Evolutionary conservation across 805 yeast species (phyloP), one percentile per base, ranked within the genome.

Genomic region (Candida wancherniae): DNA sequence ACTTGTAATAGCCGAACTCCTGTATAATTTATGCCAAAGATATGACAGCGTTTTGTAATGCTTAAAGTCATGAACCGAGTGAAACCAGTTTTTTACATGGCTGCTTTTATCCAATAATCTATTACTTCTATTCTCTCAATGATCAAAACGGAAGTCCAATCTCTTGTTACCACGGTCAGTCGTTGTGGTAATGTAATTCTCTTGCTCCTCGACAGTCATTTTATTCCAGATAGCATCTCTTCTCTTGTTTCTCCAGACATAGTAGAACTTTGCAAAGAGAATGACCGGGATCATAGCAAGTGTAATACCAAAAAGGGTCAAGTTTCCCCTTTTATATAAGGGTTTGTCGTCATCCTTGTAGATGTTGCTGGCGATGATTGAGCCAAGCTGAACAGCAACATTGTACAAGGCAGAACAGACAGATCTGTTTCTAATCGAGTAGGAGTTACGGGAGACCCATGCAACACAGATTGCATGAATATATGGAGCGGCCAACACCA

Each of bases 341-440:
- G 88, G 88, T 24, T 58, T 58, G 47, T 81, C 88, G 24, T 65
- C 69, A 1, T 51, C 49, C 28, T 78, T 53, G 52, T 80, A 81
- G 5, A 81, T 65, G 44, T 79, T 73, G 6, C 77, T 58, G 3
- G 75, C 58, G 7, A 71, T 57, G 28, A 81, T 75, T 12, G 61
- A 53, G 1, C 77, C 80, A 0, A 74, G 60, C 48, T 81, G 87
- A 1, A 73, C 74, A 50, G 67, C 70, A 65, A 79, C 77, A 45
- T 80, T 81, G 47, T 73, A 78, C 27, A 80, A 35, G 0, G 86
- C 77, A 0, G 84, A 74, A 9, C 80, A 68, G 4, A 80, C 76
- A 0, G 86, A 73, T 43, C 88, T 61, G 3, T 75, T 59, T n/a
- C 79, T 56, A 16, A 80, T 81, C 1, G 80, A 64, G 50, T 75